Percentiles rank a stretch among this genome's conserved stretches.
These are phyloP conservation scores for Fraxinus latifolia DNA, from an alignment of 305 asterid genomes.

Conservation along the genomic window DNA sequence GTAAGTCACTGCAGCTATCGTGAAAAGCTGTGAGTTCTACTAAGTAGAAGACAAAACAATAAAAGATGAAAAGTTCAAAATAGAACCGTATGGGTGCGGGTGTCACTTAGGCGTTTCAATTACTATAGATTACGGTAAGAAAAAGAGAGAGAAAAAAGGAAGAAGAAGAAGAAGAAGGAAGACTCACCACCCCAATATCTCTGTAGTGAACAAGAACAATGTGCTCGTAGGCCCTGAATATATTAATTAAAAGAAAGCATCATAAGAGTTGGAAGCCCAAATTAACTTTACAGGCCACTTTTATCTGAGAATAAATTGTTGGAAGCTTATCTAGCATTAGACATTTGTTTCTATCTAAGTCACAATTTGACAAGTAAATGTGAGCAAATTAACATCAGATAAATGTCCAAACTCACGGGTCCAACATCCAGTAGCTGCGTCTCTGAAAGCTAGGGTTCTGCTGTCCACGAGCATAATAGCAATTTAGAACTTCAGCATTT, in stretches of 20 bases:
- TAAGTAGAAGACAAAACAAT: conserved; percentile 3
- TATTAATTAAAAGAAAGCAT: neutral
- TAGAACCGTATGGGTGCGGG: conserved; percentile 1
- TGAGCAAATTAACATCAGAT: conserved; percentile 14
- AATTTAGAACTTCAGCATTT: conserved; percentile 77
- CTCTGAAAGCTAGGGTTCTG: conserved; percentile 78
- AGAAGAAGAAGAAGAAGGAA: neutral
- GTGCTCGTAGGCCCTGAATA: conserved; percentile 77
- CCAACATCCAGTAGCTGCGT: conserved; percentile 96
- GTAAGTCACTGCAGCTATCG: neutral
- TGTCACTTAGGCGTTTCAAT: conserved; percentile 1
- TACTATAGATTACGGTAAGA: conserved; percentile 11
- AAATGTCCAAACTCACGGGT: conserved; percentile 60
- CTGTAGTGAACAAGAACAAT: conserved; percentile 99
- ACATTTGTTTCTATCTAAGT: conserved; percentile 14
- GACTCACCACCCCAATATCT: conserved; percentile 73
- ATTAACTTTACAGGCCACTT: conserved; percentile 2
- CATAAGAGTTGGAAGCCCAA: neutral
- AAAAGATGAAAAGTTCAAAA: neutral
- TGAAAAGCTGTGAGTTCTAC: conserved; percentile 11
- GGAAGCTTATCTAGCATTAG: neutral
- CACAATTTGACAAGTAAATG: conserved; percentile 12
- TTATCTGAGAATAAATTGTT: conserved; percentile 6
- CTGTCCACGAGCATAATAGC: conserved; percentile 95
- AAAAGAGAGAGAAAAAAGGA: neutral